Base-by-base conservation (phyloP, 495 filamentous ascomycete species). In the Aspergillus haitiensis region DNA sequence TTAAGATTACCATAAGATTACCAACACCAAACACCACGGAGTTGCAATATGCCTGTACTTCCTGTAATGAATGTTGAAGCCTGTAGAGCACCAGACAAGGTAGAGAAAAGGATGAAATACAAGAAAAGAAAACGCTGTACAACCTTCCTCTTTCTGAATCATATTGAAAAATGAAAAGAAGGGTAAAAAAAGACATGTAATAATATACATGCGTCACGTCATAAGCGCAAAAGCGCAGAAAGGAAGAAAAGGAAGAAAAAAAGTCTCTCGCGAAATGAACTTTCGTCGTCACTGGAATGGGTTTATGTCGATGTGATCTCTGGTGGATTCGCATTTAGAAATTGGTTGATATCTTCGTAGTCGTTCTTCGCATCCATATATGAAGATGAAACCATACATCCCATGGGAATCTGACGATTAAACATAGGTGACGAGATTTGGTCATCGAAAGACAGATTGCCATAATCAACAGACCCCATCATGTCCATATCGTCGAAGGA, bases 331-430 rank as follows among this genome's bases (percentile, higher is more conserved):
- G 75, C 70, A 59, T 78, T 78, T 16, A 79, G 57, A 56, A 72
- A 79, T 60, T 79, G 75, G 46, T 72, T 76, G 55, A 78, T 74
- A 58, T 77, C 76, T 31, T 78, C 75, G 55, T 73, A 77, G 52
- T 78, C 74, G 32, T 54, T 63, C 52, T 69, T 70, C 11, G 63
- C 64, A 39, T 75, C 70, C 47, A 73, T 48, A 55, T 65, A 70
- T 11, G 64, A 61, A 32, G 58, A 65, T 4, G 68, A 61, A n/a
- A 70, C 61, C 55, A 78, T 55, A 59, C 76, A 79, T 21, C 71
- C 75, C 67, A 78, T 70, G 6, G 74, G 65, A 45, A 76, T 65
- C 39, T 68, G 70, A 7, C 73, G 72, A 56, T 63, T 70, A 56
- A 75, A 78, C 70, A 76, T 73, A 1, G 74, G 74, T n/a, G 74